A percentile compares a stretch with the other conserved stretches of the same genome.
Conservation (phyloP, 148 eudicot genomes). For the Rhododendron williamsianum region DNA sequence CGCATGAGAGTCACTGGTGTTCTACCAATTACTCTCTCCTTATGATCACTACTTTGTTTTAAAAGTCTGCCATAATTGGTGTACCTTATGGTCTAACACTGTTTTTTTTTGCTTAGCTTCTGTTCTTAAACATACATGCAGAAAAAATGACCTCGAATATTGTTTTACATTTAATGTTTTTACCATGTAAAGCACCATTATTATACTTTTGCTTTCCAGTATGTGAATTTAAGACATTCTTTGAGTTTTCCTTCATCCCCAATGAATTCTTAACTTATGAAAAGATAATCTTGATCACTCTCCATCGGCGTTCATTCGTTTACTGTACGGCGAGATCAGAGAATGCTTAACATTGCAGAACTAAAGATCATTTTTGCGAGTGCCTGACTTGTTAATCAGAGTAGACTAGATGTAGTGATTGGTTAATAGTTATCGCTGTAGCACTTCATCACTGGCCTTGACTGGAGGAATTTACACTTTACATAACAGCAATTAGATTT, state of each 20-base stretch:
- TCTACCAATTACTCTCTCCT: neutral
- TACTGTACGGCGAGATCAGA: neutral
- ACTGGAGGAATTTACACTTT: neutral
- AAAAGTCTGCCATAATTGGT: neutral
- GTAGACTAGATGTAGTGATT: neutral
- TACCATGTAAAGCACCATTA: conserved; percentile 18
- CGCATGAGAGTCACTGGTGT: neutral
- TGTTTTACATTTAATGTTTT: conserved; percentile 9
- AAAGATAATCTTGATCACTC: neutral
- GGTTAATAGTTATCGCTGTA: neutral
- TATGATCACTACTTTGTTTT: neutral
- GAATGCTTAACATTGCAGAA: neutral
- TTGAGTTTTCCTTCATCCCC: conserved; percentile 17
- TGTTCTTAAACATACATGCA: neutral
- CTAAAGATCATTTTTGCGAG: neutral
- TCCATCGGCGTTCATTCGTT: neutral
- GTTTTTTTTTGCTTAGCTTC: neutral
- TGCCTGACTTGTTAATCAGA: neutral
- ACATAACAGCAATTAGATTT: neutral
- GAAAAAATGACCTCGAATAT: neutral
- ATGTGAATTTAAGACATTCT: conserved; percentile 22
- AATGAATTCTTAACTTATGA: neutral
- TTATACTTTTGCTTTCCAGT: conserved; percentile 19
- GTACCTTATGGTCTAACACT: neutral
- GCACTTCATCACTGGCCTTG: neutral